A percentile compares a stretch with the other conserved stretches of the same genome.
phyloP scores from a whole-genome alignment of 176 grass and related monocot species.

The Musa acuminata region DNA sequence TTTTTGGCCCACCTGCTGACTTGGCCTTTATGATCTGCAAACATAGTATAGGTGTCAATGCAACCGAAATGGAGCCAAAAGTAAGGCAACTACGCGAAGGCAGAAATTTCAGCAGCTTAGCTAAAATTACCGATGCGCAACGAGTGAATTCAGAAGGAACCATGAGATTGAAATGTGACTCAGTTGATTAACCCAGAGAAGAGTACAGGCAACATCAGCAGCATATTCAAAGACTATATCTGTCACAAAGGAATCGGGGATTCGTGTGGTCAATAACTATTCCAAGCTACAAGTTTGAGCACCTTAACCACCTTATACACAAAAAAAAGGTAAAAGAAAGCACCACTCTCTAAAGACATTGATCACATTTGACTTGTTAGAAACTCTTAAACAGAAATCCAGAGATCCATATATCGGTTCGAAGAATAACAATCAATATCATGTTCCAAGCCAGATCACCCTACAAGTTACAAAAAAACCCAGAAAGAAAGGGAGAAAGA shows the following conservation, averaged over 20 bases:
- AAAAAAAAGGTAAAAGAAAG: neutral
- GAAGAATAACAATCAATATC: no score
- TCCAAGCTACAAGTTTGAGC: neutral
- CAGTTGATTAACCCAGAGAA: constrained; percentile 21
- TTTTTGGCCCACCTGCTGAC: constrained; percentile 64
- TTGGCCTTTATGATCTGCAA: constrained; percentile 92
- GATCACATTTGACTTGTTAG: neutral
- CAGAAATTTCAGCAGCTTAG: neutral
- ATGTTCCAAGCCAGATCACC: no score
- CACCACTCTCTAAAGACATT: neutral
- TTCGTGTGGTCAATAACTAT: neutral
- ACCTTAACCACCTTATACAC: neutral
- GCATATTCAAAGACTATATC: constrained; percentile 12
- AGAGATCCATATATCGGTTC: no score
- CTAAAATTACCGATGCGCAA: neutral
- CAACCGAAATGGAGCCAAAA: neutral
- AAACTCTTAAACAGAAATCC: no score
- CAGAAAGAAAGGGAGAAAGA: neutral
- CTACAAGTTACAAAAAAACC: neutral
- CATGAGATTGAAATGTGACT: neutral
- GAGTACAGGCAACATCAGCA: constrained; percentile 18
- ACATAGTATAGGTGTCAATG: neutral
- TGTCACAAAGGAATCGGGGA: neutral
- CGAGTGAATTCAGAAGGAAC: neutral
- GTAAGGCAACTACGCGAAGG: neutral